These are phyloP conservation scores for Sphagnum contortum DNA, from an alignment of 225 moss, liverwort and hornwort species.

Conservation along the genomic window DNA sequence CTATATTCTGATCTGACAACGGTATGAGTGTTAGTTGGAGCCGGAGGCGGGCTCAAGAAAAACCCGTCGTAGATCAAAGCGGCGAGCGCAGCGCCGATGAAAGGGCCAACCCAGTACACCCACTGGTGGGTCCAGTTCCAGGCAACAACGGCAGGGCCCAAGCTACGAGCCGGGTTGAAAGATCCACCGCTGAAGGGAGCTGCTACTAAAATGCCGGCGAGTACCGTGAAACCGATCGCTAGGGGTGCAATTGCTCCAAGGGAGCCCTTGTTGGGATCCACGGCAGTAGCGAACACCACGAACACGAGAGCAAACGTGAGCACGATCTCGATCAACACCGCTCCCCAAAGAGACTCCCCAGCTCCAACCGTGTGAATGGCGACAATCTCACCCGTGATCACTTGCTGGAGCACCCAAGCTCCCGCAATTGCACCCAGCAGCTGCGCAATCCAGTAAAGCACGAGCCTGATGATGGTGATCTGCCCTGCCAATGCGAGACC, in stretches of 20 bases:
- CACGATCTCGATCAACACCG: slow-evolving; percentile 44
- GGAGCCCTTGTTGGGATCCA: slow-evolving; percentile 58
- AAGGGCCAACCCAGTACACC: slow-evolving; percentile 86
- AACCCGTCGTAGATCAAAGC: slow-evolving; percentile 56
- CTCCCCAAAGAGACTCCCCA: slow-evolving; percentile 9
- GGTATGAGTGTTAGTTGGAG: slow-evolving; percentile 12
- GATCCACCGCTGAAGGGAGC: slow-evolving; percentile 73
- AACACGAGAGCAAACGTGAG: slow-evolving; percentile 73
- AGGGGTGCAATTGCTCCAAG: slow-evolving; percentile 70
- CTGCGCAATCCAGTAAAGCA: slow-evolving; percentile 86
- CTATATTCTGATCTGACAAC: no score
- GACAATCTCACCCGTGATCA: slow-evolving; percentile 38
- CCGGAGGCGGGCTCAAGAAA: slow-evolving; percentile 34
- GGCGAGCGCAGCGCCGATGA: slow-evolving; percentile 69
- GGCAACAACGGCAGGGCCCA: slow-evolving; percentile 65
- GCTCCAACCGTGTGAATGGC: slow-evolving; percentile 28
- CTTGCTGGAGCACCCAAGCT: slow-evolving; percentile 30
- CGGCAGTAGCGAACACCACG: slow-evolving; percentile 89
- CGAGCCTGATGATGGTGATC: slow-evolving; percentile 63
- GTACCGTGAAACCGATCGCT: slow-evolving; percentile 79
- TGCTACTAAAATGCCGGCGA: slow-evolving; percentile 62
- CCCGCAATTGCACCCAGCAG: slow-evolving; percentile 56
- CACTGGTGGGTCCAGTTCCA: slow-evolving; percentile 49
- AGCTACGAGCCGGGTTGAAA: slow-evolving; percentile 75
- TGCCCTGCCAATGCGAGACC: slow-evolving; percentile 72